Conservation (phyloP, 306 rosid genomes). For the Sesbania bispinosa region DNA sequence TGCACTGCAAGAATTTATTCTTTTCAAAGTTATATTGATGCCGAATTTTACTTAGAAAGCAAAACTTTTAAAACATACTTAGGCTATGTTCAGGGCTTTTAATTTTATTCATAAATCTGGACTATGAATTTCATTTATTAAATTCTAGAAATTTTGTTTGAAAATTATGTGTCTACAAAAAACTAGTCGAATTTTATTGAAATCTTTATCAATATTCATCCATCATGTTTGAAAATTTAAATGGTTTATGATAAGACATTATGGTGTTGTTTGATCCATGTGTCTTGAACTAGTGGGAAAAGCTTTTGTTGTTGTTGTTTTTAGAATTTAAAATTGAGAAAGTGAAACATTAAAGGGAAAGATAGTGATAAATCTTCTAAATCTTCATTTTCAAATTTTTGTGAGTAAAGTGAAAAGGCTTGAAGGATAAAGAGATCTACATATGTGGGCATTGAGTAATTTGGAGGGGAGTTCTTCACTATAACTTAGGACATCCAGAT, state of each 20-base stretch:
- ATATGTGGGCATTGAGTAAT: neutral
- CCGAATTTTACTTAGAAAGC: neutral
- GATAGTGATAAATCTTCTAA: neutral
- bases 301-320: too few species aligned
- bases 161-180: neutral
- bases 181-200: neutral
- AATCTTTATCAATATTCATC: neutral
- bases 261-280: too few species aligned
- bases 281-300: too few species aligned
- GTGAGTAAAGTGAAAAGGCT: neutral
- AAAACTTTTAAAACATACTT: neutral
- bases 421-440: neutral
- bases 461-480: neutral
- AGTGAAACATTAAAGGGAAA: neutral
- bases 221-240: neutral
- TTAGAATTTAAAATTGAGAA: neutral
- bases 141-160: neutral
- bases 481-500: neutral
- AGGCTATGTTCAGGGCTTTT: neutral
- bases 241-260: too few species aligned
- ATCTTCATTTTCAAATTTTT: too few species aligned
- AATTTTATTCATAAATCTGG: neutral
- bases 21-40: neutral
- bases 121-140: neutral
- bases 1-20: conserved; percentile 12